These are phyloP conservation scores for Cryptococcus hybrid DNA, from an alignment of 1,284 basidiomycete genomes.

Conservation along the genomic window DNA sequence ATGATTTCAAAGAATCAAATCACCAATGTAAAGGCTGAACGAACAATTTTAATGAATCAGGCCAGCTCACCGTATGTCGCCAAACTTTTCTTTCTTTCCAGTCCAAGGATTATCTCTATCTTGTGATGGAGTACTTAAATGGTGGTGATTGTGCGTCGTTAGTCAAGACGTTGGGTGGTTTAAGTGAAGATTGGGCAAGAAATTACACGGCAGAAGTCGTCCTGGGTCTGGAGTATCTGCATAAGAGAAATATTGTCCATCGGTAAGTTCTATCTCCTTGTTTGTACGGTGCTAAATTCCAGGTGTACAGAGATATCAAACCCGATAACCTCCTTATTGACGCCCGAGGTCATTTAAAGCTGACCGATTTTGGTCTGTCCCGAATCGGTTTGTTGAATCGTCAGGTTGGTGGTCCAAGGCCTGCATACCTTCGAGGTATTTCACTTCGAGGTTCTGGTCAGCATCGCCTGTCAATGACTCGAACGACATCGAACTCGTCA, in stretches of 20 bases:
- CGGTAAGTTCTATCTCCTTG: conserved; percentile 61
- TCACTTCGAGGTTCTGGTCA: conserved; percentile 33
- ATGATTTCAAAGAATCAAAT: conserved; percentile 99
- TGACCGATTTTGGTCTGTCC: conserved; percentile 97
- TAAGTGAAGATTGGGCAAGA: conserved; percentile 95
- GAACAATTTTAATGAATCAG: conserved; percentile 99
- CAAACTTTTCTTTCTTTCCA: conserved; percentile 98
- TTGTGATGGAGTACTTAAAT: conserved; percentile 98
- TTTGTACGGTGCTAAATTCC: conserved; percentile 2
- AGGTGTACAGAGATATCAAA: conserved; percentile 79
- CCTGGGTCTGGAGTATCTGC: conserved; percentile 91
- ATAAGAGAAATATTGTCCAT: conserved; percentile 92
- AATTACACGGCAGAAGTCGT: conserved; percentile 96
- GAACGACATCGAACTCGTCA: conserved; percentile 69
- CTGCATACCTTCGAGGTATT: conserved; percentile 53
- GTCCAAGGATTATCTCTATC: conserved; percentile 90
- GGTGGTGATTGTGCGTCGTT: conserved; percentile 97
- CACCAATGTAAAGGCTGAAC: conserved; percentile 98
- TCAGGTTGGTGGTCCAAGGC: conserved; percentile 73
- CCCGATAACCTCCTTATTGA: conserved; percentile 98
- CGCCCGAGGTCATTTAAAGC: conserved; percentile 90
- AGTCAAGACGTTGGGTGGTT: conserved; percentile 88
- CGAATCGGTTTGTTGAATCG: conserved; percentile 95
- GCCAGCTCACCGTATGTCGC: conserved; percentile 99
- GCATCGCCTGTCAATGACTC: conserved; percentile 50